phyloP scores from a whole-genome alignment of 305 asterid genomes.

The Plantago coronopus region DNA sequence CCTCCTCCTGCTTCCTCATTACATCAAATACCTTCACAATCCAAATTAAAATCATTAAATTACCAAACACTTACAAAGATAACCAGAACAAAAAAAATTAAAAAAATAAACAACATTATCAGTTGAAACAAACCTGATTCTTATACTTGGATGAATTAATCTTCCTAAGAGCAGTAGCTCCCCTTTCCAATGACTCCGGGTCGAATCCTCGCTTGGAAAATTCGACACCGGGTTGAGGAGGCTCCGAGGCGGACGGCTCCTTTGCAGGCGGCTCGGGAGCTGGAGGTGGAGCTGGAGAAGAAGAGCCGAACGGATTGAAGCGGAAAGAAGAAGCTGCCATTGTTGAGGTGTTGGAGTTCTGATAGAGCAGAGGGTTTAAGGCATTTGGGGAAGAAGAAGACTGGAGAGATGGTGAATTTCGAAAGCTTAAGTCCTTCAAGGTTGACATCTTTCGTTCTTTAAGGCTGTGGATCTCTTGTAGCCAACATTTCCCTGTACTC shows the following conservation, averaged over 20 bases:
- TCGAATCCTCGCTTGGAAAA: slow-evolving; percentile 41
- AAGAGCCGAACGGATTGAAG: slow-evolving; percentile 29
- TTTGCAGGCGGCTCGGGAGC: neutral
- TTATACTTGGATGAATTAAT: slow-evolving; percentile 37
- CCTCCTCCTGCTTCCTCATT: slow-evolving; percentile 53
- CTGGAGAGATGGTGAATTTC: too few relatives aligned
- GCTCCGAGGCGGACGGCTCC: slow-evolving; percentile 20
- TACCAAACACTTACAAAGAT: neutral
- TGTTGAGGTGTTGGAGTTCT: neutral
- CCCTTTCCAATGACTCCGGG: slow-evolving; percentile 37
- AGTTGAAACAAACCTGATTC: slow-evolving; percentile 20
- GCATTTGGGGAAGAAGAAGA: neutral
- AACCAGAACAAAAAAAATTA: neutral
- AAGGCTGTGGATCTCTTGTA: slow-evolving; percentile 1
- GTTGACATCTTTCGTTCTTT: neutral
- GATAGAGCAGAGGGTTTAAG: neutral
- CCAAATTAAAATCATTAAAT: neutral
- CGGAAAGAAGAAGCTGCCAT: slow-evolving; percentile 34
- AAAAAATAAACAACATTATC: neutral
- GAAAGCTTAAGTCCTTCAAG: slow-evolving; percentile 23
- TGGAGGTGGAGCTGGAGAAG: slow-evolving; percentile 18
- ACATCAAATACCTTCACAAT: slow-evolving; percentile 38
- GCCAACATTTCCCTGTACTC: slow-evolving; percentile 17
- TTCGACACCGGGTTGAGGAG: slow-evolving; percentile 24
- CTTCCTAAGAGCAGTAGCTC: slow-evolving; percentile 41